phyloP scores from a whole-genome alignment of 2,329 filamentous ascomycete genomes.

The Falciphora oryzae region DNA sequence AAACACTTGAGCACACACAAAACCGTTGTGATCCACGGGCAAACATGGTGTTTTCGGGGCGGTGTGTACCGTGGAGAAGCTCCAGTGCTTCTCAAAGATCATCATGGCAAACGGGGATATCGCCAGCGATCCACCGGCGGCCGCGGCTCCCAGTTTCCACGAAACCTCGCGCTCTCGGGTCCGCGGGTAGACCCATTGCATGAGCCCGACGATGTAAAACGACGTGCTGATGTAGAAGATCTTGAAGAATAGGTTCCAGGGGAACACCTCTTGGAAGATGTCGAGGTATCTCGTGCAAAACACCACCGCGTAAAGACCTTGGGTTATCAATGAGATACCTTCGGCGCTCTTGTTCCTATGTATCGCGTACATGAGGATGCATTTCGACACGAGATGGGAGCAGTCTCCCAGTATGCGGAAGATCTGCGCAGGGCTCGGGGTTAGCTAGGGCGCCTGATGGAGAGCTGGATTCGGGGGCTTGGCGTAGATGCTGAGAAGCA shows the following conservation, averaged over 20 bases:
- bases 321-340: constrained; percentile 86
- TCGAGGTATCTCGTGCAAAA: constrained; percentile 86
- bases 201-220: constrained; percentile 79
- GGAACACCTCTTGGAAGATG: constrained; percentile 53
- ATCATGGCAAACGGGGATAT: constrained; percentile 68
- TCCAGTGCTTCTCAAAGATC: constrained; percentile 53
- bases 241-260: constrained; percentile 80
- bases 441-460: not conserved
- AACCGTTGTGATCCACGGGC: not conserved
- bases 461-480: not conserved
- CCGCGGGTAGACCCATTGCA: constrained; percentile 79
- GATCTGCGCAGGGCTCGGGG: constrained; percentile 30
- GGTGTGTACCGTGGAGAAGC: constrained; percentile 43
- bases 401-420: constrained; percentile 79
- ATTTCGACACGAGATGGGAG: constrained; percentile 80
- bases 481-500: not conserved
- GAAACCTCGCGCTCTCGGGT: constrained; percentile 87
- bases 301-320: constrained; percentile 79
- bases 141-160: constrained; percentile 81
- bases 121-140: constrained; percentile 58
- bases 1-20: not conserved
- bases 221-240: constrained; percentile 81
- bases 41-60: not conserved
- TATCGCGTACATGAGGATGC: constrained; percentile 85
- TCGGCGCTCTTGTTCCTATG: constrained; percentile 84